Evolutionary conservation across 768 basidiomycete genomes (phyloP).

Genomic region (Russula abietina): DNA sequence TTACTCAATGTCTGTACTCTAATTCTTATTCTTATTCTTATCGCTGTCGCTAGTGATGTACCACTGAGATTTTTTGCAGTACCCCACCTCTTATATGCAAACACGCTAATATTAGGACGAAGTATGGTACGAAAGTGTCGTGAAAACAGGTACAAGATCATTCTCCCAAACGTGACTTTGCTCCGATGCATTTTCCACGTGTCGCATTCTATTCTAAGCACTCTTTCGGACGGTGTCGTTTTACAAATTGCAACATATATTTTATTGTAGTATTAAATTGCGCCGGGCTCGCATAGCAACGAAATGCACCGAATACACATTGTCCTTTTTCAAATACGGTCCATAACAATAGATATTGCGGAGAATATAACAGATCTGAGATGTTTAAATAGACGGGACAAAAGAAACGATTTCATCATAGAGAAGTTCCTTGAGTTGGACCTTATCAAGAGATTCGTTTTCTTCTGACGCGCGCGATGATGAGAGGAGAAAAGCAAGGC

Average conservation of each 20-base stretch:
- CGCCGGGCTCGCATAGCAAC: neutral
- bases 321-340: neutral
- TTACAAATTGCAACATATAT: neutral
- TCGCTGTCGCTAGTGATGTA: conserved; percentile 15
- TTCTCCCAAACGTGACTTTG: no score
- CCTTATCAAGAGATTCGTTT: conserved; percentile 71
- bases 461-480: conserved; percentile 38
- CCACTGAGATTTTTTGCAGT: neutral
- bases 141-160: no score
- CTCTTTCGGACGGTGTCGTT: no score
- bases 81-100: neutral
- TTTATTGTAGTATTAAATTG: neutral
- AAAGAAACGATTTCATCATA: conserved; percentile 83
- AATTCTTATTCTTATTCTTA: conserved; percentile 22
- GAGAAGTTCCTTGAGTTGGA: conserved; percentile 75
- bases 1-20: neutral
- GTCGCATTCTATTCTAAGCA: no score
- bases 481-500: neutral
- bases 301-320: neutral
- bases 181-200: no score
- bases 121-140: neutral
- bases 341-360: conserved; percentile 7
- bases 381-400: conserved; percentile 48
- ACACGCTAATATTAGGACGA: neutral
- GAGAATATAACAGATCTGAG: conserved; percentile 14